These are phyloP conservation scores for Dioszegia crocea DNA, from an alignment of 768 basidiomycete genomes.

Conservation along the genomic window DNA sequence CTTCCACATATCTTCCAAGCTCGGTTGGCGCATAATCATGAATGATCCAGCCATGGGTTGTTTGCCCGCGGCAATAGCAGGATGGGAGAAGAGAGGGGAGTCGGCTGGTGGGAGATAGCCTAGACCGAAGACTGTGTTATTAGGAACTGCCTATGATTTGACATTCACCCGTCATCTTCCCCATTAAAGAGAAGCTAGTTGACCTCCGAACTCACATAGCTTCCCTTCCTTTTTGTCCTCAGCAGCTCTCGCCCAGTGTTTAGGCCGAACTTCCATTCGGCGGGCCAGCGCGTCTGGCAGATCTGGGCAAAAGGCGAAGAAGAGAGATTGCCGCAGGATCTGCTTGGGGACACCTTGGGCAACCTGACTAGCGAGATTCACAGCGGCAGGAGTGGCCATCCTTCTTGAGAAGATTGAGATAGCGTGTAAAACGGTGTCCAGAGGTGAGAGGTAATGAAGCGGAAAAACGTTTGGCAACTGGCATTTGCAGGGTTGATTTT, in stretches of 20 bases:
- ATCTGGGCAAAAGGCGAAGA: slow-evolving; percentile 37
- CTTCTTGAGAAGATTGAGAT: neutral
- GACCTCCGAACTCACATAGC: slow-evolving; percentile 20
- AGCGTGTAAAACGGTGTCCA: no score
- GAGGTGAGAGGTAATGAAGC: no score
- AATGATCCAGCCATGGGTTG: slow-evolving; percentile 31
- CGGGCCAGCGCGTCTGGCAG: slow-evolving; percentile 21
- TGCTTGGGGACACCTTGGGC: slow-evolving; percentile 5
- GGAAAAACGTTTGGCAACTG: no score
- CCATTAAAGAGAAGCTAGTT: neutral
- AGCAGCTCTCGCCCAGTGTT: slow-evolving; percentile 19
- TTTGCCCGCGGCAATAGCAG: slow-evolving; percentile 6
- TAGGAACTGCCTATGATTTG: no score
- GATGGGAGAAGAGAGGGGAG: slow-evolving; percentile 8
- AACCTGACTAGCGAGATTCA: neutral
- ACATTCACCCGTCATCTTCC: neutral
- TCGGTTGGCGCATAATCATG: slow-evolving; percentile 27
- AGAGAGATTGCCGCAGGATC: slow-evolving; percentile 20
- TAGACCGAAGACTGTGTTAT: slow-evolving; percentile 23
- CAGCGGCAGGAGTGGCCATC: neutral
- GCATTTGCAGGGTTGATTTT: no score
- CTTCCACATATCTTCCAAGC: slow-evolving; percentile 31
- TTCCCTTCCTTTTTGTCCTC: slow-evolving; percentile 23
- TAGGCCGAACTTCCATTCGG: slow-evolving; percentile 24
- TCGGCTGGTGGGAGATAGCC: slow-evolving; percentile 22